Conservation (phyloP, 2,329 filamentous ascomycete genomes). For the Amylocarpus encephaloides region DNA sequence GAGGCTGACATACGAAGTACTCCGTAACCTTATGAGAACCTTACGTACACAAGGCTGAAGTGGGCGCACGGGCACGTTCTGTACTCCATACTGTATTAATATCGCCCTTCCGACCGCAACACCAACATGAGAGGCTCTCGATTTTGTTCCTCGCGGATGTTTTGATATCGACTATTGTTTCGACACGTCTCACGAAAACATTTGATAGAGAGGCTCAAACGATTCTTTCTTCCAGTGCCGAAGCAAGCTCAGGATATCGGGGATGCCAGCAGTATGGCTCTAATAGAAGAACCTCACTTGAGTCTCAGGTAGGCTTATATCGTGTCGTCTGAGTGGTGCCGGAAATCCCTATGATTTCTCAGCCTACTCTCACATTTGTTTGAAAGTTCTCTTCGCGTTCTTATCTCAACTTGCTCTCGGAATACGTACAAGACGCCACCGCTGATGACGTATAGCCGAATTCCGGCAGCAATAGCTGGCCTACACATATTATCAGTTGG, state of each 20-base stretch:
- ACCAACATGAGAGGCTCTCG: not conserved
- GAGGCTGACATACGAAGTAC: not conserved
- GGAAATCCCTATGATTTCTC: not conserved
- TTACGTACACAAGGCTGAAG: constrained; percentile 7
- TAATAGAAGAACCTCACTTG: no score
- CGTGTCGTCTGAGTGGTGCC: not conserved
- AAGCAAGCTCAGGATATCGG: not conserved
- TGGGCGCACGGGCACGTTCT: not conserved
- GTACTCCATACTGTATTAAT: constrained; percentile 5
- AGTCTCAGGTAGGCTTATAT: not conserved
- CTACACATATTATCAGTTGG: constrained; percentile 17
- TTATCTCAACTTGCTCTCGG: not conserved
- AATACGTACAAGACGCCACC: not conserved
- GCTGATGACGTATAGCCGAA: constrained; percentile 10
- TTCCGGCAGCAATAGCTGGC: constrained; percentile 14
- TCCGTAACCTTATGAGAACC: not conserved
- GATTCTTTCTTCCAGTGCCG: not conserved
- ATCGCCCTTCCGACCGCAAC: not conserved
- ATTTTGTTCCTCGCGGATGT: not conserved
- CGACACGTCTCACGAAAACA: constrained; percentile 7
- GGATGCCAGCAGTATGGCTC: no score
- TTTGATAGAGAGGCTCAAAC: not conserved
- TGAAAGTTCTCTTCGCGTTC: not conserved
- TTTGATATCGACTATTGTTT: constrained; percentile 10
- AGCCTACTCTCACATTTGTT: not conserved